Base-by-base conservation (phyloP, 805 yeast species). In the Ogataea ganodermae region DNA sequence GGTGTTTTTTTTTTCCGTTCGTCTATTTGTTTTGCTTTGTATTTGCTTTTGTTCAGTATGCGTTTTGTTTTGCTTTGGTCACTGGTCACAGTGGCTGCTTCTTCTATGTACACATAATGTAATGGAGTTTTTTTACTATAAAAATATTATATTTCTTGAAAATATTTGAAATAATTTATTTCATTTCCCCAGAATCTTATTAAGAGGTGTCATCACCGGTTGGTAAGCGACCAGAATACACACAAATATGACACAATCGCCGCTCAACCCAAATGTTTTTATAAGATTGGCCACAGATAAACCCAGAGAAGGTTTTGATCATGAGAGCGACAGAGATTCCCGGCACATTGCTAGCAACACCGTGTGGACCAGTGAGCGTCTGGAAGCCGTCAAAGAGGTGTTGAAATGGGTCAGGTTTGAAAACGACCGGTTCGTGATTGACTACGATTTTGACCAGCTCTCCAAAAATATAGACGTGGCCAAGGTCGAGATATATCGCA, bases 371-470 rank as follows among this genome's bases (percentile, higher is more conserved):
- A 13, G 16, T 2, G 57, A 56, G 2, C 21, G 45, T 10, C 24
- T 61, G 3, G 44, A 38, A 1, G 38, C 37, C 2, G 14, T 62
- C 22, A 40, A 32, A 18, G 50, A 51, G 9, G 33, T 59, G 8
- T 16, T 59, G 14, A 52, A 56, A 6, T 14, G 45, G 13, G 28
- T 60, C 17, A 44, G 26, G n/a, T 32, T 26, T 2, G 52, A 51
- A 43, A 45, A 56, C 17, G 59, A 56, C 4, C 48, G 35, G 20
- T 54, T 56, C 17, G 45, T 38, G 6, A 48, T 59, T 6, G 40
- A 46, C 20, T 56, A 48, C 40, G 53, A 61, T 31, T 63, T 63
- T 42, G 51, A 48, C 10, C 48, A 52, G 20, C 44, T 63, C 2
- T 53, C 58, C 5, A 36, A 45, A 16, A 27, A 30, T 5, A 30